Evolutionary conservation across 257 asterid species (phyloP), one percentile per base, ranked within the genome.

Genomic region (Scutellaria minor): DNA sequence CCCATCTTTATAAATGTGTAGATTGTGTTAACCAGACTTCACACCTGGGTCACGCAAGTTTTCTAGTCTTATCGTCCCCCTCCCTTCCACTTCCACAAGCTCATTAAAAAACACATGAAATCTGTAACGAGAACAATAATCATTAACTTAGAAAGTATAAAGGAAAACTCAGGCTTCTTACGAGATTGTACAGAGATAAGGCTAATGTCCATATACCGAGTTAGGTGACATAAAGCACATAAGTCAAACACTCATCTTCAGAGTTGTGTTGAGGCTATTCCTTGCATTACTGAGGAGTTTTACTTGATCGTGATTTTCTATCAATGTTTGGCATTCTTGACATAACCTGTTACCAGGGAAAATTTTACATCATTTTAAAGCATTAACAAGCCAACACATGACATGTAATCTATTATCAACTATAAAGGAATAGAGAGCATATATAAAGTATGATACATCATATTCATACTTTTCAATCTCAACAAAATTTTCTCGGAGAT

Each of bases 221-320:
- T 44, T 14, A 53, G 61, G 70, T 41, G 22, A 47, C 41, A 31
- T 8, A 60, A 72, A 47, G 40, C 35, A 41, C 46, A 66, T 44
- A 48, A 71, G 46, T 61, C 22, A 64, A 42, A 70, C 44, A 50
- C 80, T 60, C 67, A 87, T 98, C 97, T 92, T 95, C 75, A 95
- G 80, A 75, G 99, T 95, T 11, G 87, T 95, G 87, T 88, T 95
- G 59, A 95, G 86, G 73, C 92, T 95, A 81, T 95, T 95, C 88
- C 99, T 92, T 39, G 92, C 90, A 85, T 95, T 91, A 79, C 99
- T 95, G 71, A 95, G 95, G 83, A 95, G 95, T 85, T 92, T 95
- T 76, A 95, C 88, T 80, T 95, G 96, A 77, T 95, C 99, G 70
- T 95, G 99, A 82, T 95, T 95, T 76, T 95, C 99, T 3, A 95